A percentile compares a stretch with the other conserved stretches of the same genome.
Evolutionary conservation across 2,329 filamentous ascomycete genomes (phyloP).

Genomic region (Ascochyta viciae-villosae): DNA sequence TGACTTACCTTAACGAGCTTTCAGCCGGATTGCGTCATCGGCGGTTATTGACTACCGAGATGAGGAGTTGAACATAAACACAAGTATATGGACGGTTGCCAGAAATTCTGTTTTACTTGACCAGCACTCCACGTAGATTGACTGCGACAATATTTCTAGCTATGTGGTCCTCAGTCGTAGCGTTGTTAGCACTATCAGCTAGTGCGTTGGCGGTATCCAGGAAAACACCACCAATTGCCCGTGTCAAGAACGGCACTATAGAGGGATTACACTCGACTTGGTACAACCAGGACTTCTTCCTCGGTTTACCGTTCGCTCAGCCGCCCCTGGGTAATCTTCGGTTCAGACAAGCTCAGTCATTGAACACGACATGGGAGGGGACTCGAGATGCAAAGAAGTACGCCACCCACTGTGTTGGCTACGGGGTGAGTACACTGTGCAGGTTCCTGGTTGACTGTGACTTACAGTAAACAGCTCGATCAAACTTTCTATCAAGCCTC

Average conservation of each 20-base stretch:
- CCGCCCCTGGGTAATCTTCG: conserved; percentile 40
- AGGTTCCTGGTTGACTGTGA: not conserved
- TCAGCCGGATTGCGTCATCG: conserved; percentile 19
- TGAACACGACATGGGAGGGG: conserved; percentile 34
- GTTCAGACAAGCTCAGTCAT: conserved; percentile 20
- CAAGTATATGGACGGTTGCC: not conserved
- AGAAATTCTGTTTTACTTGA: not conserved
- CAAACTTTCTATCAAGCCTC: conserved; percentile 22
- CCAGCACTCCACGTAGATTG: not conserved
- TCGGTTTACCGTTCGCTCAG: conserved; percentile 26
- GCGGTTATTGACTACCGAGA: conserved; percentile 11
- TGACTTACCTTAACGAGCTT: conserved; percentile 13
- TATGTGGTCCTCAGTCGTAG: conserved; percentile 9
- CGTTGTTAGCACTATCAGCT: conserved; percentile 2
- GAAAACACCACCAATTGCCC: conserved; percentile 33
- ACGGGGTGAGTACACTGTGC: conserved; percentile 7
- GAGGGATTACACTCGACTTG: conserved; percentile 43
- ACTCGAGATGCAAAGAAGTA: conserved; percentile 46
- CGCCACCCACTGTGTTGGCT: conserved; percentile 28
- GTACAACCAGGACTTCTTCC: conserved; percentile 51
- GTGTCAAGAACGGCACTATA: conserved; percentile 51
- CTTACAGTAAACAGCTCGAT: conserved; percentile 12
- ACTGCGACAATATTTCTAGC: not conserved
- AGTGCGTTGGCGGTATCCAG: not conserved
- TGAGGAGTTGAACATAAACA: conserved; percentile 7